Percentiles rank a stretch among this genome's conserved stretches.
phyloP scores from a whole-genome alignment of 495 filamentous ascomycete genomes.

The Chaetomium tenue region DNA sequence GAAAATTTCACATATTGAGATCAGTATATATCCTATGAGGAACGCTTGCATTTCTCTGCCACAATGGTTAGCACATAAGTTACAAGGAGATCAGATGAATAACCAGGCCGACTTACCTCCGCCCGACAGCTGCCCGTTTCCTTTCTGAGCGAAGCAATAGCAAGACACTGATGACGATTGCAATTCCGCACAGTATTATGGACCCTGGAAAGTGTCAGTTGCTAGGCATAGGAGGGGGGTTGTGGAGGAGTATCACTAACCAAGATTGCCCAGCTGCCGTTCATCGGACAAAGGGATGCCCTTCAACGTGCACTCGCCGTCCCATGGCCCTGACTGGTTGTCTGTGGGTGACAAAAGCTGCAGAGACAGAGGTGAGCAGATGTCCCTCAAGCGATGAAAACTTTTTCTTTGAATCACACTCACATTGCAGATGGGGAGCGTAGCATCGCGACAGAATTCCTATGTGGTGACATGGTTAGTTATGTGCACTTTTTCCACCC shows the following conservation, averaged over 20 bases:
- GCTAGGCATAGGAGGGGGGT: slow-evolving; percentile 14
- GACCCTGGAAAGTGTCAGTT: slow-evolving; percentile 61
- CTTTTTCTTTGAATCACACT: slow-evolving; percentile 39
- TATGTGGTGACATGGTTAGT: slow-evolving; percentile 40
- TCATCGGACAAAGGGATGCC: slow-evolving; percentile 69
- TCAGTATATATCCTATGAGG: slow-evolving; percentile 79
- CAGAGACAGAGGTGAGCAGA: slow-evolving; percentile 20
- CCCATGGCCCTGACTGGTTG: slow-evolving; percentile 53
- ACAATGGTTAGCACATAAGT: slow-evolving; percentile 27
- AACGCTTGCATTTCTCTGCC: slow-evolving; percentile 94
- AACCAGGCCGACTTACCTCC: slow-evolving; percentile 60
- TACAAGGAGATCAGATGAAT: neutral
- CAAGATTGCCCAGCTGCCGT: slow-evolving; percentile 75
- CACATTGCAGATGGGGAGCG: slow-evolving; percentile 96
- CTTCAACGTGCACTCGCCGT: slow-evolving; percentile 60
- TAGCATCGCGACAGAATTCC: slow-evolving; percentile 96
- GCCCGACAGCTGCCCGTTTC: slow-evolving; percentile 91
- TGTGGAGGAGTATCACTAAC: slow-evolving; percentile 50
- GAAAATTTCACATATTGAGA: slow-evolving; percentile 95
- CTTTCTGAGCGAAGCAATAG: slow-evolving; percentile 79
- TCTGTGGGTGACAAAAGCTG: slow-evolving; percentile 48
- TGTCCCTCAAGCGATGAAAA: neutral
- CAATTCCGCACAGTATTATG: slow-evolving; percentile 76
- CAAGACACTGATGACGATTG: slow-evolving; percentile 63
- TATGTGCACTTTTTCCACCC: neutral